These are phyloP conservation scores for Metschnikowia cubensis DNA, from an alignment of 805 yeast species.

Conservation along the genomic window DNA sequence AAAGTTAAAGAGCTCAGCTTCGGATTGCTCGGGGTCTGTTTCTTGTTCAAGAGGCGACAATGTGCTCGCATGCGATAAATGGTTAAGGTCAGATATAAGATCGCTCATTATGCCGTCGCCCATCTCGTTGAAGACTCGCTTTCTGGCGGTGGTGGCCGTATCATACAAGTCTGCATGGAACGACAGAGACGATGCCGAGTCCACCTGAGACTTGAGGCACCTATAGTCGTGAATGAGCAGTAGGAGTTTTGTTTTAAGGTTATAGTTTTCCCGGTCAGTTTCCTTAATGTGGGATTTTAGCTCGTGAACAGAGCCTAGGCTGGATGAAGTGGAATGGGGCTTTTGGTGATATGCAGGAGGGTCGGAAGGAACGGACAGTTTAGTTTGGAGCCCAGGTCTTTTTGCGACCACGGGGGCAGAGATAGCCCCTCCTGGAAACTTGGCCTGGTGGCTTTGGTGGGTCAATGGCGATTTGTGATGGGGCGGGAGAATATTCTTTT, in stretches of 20 bases:
- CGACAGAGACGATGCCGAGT: constrained; percentile 8
- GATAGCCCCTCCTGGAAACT: not conserved
- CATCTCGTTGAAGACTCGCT: constrained; percentile 17
- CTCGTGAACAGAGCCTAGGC: constrained; percentile 10
- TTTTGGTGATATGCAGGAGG: not conserved
- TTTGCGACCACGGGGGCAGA: not conserved
- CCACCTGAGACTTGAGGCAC: constrained; percentile 30
- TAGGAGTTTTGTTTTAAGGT: constrained; percentile 32
- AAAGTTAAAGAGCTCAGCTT: constrained; percentile 21
- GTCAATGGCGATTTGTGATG: not conserved
- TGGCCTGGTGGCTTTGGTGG: not conserved
- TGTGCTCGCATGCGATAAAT: constrained; percentile 21
- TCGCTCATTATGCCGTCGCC: constrained; percentile 22
- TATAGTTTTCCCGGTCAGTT: constrained; percentile 32
- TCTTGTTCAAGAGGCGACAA: constrained; percentile 4
- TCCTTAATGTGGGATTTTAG: constrained; percentile 15
- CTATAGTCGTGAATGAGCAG: constrained; percentile 40
- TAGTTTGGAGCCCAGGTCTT: not conserved
- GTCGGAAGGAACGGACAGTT: not conserved
- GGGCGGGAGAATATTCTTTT: not conserved
- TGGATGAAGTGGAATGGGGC: not conserved
- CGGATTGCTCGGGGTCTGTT: constrained; percentile 2
- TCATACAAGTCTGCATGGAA: constrained; percentile 12
- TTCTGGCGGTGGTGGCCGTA: constrained; percentile 19
- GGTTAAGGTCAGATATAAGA: constrained; percentile 27